Base-by-base conservation (phyloP, 441 rosid species). In the Gossypium gossypioides region DNA sequence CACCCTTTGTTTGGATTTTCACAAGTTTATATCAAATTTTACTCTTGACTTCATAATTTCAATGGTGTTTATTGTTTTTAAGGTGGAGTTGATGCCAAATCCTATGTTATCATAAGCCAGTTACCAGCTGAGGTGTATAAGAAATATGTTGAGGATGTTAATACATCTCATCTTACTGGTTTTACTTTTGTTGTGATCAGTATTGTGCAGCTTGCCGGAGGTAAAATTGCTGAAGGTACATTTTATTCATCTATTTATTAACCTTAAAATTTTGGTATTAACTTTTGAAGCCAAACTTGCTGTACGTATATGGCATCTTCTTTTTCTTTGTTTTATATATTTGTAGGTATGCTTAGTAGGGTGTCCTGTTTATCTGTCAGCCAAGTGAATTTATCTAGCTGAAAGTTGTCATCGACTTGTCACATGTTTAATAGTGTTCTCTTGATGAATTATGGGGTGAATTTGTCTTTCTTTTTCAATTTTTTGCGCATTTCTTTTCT, bases 151-250 rank as follows among this genome's bases (percentile, higher is more conserved):
- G 88, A 90, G 40, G 98, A 91, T 74, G 88, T 69, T 32, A 83
- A 79, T 42, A 68, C 83, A 9, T 79, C 84, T 27, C 92, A 84
- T 79, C 56, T 85, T 73, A 81, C 86, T 76, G 94, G 97, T 52
- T 88, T 91, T 73, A 78, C 94, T 13, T 90, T 94, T 78, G 89
- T 85, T 3, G 81, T 89, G 56, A 79, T 90, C 75, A 86, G 91
- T 57, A 78, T 94, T 70, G 92, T 90, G 60, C 93, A 87, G 60
- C 96, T 90, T 62, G 84, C 92, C 0, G 96, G 97, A 48, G 96
- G 96, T 59, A 88, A 88, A 78, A 81, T 91, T 67, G 81, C 86
- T 2, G 92, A 93, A 86, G 97, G 93, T 92, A 78, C 4, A 66
- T 66, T 9, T n/a, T 42, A 34, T 75, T 58, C 37, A 40, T 70